phyloP scores from a whole-genome alignment of 2,329 filamentous ascomycete genomes.

The Diplodia seriata region DNA sequence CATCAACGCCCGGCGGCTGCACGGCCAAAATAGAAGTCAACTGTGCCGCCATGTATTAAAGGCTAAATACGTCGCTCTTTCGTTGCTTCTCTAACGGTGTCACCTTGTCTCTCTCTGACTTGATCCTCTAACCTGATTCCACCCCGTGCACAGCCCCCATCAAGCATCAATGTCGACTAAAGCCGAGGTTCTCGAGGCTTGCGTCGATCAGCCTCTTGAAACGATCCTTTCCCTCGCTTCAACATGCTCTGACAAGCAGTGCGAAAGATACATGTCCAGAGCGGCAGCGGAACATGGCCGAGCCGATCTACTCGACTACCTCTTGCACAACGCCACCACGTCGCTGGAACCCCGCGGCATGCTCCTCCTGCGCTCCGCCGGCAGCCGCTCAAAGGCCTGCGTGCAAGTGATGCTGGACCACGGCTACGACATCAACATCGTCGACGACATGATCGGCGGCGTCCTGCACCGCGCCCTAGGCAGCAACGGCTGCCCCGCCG shows the following conservation, averaged over 20 bases:
- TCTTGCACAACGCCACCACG: neutral
- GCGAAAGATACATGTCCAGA: too few relatives aligned
- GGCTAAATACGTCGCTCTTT: too few relatives aligned
- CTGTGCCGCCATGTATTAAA: too few relatives aligned
- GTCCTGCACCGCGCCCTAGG: neutral
- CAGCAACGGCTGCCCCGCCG: neutral
- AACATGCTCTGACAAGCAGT: neutral
- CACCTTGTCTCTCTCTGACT: accelerated
- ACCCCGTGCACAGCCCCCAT: too few relatives aligned
- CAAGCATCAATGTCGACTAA: too few relatives aligned
- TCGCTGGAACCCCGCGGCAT: neutral
- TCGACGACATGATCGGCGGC: neutral
- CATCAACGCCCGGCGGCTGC: too few relatives aligned
- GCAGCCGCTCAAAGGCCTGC: neutral
- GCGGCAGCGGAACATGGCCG: neutral
- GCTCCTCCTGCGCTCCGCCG: neutral
- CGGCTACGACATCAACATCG: neutral
- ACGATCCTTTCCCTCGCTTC: neutral
- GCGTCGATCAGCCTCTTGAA: neutral
- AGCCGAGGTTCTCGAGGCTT: too few relatives aligned
- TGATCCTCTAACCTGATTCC: too few relatives aligned
- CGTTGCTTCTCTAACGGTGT: too few relatives aligned
- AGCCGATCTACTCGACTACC: neutral
- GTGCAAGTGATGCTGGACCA: neutral
- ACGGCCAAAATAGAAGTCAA: too few relatives aligned